Conservation (phyloP, 1,139 yeast species). For the Lodderomyces theae region DNA sequence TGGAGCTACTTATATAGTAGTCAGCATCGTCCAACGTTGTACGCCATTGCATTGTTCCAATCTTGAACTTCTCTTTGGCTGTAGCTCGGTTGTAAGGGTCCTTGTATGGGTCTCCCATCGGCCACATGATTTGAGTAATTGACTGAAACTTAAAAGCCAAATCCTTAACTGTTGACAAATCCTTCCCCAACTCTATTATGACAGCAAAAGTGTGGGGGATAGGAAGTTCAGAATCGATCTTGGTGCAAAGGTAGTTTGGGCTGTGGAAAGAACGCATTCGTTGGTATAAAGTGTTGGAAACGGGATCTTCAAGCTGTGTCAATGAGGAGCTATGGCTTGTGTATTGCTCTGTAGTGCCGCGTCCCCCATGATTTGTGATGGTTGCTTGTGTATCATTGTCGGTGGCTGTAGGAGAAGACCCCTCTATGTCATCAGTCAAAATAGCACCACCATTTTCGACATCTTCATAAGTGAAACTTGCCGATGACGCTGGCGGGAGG, state of each 20-base stretch:
- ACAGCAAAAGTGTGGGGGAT: constrained; percentile 50
- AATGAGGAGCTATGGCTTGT: neutral
- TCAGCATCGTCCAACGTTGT: constrained; percentile 44
- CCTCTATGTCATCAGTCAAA: constrained; percentile 11
- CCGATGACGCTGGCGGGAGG: constrained; percentile 41
- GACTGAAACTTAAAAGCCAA: constrained; percentile 35
- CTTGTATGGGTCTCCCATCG: constrained; percentile 52
- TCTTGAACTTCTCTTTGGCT: constrained; percentile 46
- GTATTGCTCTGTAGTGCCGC: neutral
- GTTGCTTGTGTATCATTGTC: neutral
- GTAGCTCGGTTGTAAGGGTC: constrained; percentile 46
- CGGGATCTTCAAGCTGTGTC: neutral
- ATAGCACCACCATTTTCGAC: constrained; percentile 39
- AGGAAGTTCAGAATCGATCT: constrained; percentile 40
- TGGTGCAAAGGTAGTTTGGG: constrained; percentile 41
- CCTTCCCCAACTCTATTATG: constrained; percentile 39
- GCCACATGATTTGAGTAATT: constrained; percentile 47
- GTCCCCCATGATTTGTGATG: too few species aligned
- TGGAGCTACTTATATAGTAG: constrained; percentile 40
- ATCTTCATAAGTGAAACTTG: constrained; percentile 46
- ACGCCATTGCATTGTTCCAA: constrained; percentile 50
- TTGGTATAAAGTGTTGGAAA: constrained; percentile 4
- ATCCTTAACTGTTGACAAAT: constrained; percentile 26
- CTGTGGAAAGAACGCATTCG: constrained; percentile 23
- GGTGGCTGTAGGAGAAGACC: neutral